Evolutionary conservation across 805 yeast species (phyloP), one percentile per base, ranked within the genome.

Genomic region (Candida qinlingensis): DNA sequence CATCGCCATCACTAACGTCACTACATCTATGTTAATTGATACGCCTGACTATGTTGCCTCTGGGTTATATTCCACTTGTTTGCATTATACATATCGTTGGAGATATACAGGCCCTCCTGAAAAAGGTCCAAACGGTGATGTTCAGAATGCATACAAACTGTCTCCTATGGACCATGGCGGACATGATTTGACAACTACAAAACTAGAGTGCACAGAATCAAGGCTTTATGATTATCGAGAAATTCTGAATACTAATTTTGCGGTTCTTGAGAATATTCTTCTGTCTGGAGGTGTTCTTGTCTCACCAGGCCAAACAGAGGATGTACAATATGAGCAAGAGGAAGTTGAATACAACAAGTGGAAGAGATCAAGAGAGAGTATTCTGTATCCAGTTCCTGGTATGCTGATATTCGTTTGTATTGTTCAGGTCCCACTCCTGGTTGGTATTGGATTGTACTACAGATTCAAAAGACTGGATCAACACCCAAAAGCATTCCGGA

Each of bases 381-480:
- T 46, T 4, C 25, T 52, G 10, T 19, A 35, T 1, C 11, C 47
- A 3, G n/a, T 45, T 7, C 46, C 50, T 6, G 9, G 13, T 9
- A 4, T 34, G 6, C 9, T 48, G n/a, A 38, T 40, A 2, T 19
- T 35, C 4, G 8, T 30, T 3, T 39, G 45, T 29, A 34, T n/a
- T 26, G 6, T 19, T 2, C 49, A 49, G 12, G 11, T 44, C 8
- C n/a, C 39, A 9, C 4, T 45, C 4, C 10, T 49, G 9, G 19
- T 39, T 2, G 6, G 35, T 4, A 37, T 43, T 12, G 33, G 38
- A 19, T 5, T 37, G 3, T 52, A 31, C 33, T 42, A 46, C 38
- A 74, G 52, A 66, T 29, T 31, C 6, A 30, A 72, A 50, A 33
- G n/a, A 29, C 25, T 25, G 10, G 31, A 37, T 3, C 6, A 10